Conservation (phyloP, 441 rosid genomes). For the Arabidopsis hybrid region DNA sequence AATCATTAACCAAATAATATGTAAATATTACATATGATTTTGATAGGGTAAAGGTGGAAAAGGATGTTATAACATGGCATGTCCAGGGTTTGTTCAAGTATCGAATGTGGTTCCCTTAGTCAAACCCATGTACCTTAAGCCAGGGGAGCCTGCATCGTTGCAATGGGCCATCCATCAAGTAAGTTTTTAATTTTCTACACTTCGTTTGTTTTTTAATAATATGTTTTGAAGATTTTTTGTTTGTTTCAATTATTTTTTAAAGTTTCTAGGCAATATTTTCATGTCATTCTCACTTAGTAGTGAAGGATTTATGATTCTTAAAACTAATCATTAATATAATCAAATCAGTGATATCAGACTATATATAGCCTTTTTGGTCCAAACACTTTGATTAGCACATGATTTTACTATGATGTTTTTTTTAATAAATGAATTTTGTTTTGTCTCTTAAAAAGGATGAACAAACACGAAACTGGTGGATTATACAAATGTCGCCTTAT, state of each 20-base stretch:
- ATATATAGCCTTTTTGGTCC: not conserved
- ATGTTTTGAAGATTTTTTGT: not conserved
- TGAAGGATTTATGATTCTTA: not conserved
- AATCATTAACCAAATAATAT: not conserved
- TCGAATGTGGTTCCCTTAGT: not conserved
- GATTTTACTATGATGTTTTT: not conserved
- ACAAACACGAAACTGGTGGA: conserved; percentile 5
- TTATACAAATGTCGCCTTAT: not conserved
- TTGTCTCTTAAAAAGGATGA: not conserved
- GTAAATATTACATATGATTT: not conserved
- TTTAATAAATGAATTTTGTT: not conserved
- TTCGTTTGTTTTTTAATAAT: not conserved
- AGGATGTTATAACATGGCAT: conserved; percentile 9
- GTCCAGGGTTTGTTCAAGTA: conserved; percentile 24
- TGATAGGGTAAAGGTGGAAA: not conserved
- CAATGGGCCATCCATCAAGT: not conserved
- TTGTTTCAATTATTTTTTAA: not conserved
- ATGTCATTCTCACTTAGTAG: too few relatives aligned
- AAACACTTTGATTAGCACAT: not conserved
- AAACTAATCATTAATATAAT: too few relatives aligned
- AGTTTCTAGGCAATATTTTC: not conserved
- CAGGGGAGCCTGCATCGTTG: too few relatives aligned
- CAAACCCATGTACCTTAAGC: not conserved
- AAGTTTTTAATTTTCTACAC: not conserved
- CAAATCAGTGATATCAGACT: not conserved